Base-by-base conservation (phyloP, 1,284 basidiomycete genomes). In the Apiotrichum brassicae region DNA sequence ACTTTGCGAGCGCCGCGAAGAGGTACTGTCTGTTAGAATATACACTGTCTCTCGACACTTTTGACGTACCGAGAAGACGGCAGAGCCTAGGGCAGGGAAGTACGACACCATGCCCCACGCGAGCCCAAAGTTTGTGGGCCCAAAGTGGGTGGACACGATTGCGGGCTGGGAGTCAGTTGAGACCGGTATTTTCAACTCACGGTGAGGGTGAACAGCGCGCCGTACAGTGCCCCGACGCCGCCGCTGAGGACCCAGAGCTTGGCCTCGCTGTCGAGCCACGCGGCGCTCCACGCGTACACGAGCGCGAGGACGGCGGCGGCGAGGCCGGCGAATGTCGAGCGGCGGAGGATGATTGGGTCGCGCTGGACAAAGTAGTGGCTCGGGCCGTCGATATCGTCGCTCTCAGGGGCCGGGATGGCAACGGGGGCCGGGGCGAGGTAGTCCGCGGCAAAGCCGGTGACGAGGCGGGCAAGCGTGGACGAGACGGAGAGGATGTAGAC, bases 61-160 rank as follows among this genome's bases (percentile, higher is more conserved):
- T 34, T 6, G 33, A 67, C 33, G 68, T 68, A 42, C 40, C 39
- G 71, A 72, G 56, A 68, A 74, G 18, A 69, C 32, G 24, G 70
- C 64, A 1, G 70, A 68, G 14, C 72, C 72, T 3, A 70, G 52
- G 6, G 72, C 72, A 14, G 70, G 56, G 38, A 57, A 54, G 56
- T 74, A 74, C 32, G 68, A 71, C 23, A 74, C 59, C 67, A 71
- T 70, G 19, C 72, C 72, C 72, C 72, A 74, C 3, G 72, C 68
- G 2, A 74, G 55, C 43, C 72, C 72, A 43, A 74, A 74, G 54
- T 68, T 71, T 5, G 69, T 71, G 4, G 71, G 59, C 16, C 72
- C 72, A 41, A 69, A 74, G 53, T 72, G 72, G 11, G 68, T 58
- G 8, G 68, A 66, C 9, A 69, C 60, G 38, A 71, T 66, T 2